Conservation (phyloP, 352 stramenopile genomes). For the Globisporangium nunn region DNA sequence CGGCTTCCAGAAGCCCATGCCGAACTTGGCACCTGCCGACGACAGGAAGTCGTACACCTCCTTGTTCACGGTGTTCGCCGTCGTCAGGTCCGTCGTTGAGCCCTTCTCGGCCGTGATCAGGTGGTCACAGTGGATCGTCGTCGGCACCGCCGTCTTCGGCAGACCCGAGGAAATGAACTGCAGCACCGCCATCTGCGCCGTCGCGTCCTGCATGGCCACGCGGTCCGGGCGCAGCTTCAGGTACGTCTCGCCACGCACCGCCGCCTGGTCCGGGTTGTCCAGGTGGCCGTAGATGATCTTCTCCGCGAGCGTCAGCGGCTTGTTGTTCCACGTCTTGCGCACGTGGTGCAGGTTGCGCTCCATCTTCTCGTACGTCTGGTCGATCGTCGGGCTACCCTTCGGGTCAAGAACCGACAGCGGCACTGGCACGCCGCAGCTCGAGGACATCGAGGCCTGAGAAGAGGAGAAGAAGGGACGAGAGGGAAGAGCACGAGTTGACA, state of each 20-base stretch:
- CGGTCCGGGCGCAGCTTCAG: slow-evolving; percentile 90
- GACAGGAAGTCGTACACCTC: slow-evolving; percentile 92
- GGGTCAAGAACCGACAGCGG: slow-evolving; percentile 88
- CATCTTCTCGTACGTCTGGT: slow-evolving; percentile 91
- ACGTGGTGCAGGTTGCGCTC: slow-evolving; percentile 86
- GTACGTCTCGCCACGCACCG: slow-evolving; percentile 88
- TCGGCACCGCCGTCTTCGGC: slow-evolving; percentile 89
- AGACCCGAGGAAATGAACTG: slow-evolving; percentile 94
- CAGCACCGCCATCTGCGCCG: slow-evolving; percentile 92
- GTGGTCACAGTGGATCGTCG: slow-evolving; percentile 93
- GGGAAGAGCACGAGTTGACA: slow-evolving; percentile 6
- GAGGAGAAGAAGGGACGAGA: neutral
- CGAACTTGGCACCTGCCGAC: slow-evolving; percentile 89
- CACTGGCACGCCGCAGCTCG: slow-evolving; percentile 61
- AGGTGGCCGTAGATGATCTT: slow-evolving; percentile 95
- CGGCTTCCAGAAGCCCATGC: slow-evolving; percentile 93
- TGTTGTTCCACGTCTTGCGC: slow-evolving; percentile 86
- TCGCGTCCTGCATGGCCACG: slow-evolving; percentile 93
- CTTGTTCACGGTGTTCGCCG: slow-evolving; percentile 87
- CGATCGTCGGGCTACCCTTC: slow-evolving; percentile 88
- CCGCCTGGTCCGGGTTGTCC: slow-evolving; percentile 77
- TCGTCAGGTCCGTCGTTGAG: slow-evolving; percentile 79
- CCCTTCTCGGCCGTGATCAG: slow-evolving; percentile 93
- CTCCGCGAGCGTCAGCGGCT: slow-evolving; percentile 88
- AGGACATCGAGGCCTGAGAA: slow-evolving; percentile 56